Conservation (phyloP, 2,329 filamentous ascomycete species). For the Colletotrichum australisinense region DNA sequence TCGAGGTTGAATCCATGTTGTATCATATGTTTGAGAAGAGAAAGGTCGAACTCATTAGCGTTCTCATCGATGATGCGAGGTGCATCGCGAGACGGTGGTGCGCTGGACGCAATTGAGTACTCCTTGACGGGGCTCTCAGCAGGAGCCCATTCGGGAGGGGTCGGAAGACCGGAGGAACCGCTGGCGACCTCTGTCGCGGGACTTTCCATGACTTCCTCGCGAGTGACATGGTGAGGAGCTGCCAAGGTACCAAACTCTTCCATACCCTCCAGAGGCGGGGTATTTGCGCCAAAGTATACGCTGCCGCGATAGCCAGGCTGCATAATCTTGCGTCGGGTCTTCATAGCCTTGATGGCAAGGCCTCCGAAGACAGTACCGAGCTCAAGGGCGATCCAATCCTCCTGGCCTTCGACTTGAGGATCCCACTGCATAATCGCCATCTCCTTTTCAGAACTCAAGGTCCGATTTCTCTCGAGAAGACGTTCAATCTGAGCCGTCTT, state of each 20-base stretch:
- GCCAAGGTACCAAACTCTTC: slow-evolving; percentile 30
- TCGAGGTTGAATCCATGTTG: slow-evolving; percentile 26
- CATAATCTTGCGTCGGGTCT: slow-evolving; percentile 29
- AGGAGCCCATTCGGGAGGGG: slow-evolving; percentile 47
- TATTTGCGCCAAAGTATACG: slow-evolving; percentile 31
- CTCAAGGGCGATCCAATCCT: slow-evolving; percentile 26
- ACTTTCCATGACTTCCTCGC: slow-evolving; percentile 48
- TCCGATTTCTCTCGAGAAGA: slow-evolving; percentile 50
- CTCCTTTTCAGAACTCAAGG: slow-evolving; percentile 14
- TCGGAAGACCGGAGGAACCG: slow-evolving; percentile 48
- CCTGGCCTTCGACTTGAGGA: slow-evolving; percentile 17
- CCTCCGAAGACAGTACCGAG: slow-evolving; percentile 44
- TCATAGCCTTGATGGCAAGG: slow-evolving; percentile 38
- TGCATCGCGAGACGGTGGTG: neutral
- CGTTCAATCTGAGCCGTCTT: slow-evolving; percentile 46
- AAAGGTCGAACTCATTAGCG: slow-evolving; percentile 21
- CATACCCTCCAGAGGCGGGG: slow-evolving; percentile 22
- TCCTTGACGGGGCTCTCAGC: slow-evolving; percentile 23
- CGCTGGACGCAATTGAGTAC: slow-evolving; percentile 20
- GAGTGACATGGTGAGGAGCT: slow-evolving; percentile 43
- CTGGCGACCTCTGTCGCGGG: slow-evolving; percentile 50
- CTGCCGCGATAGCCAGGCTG: slow-evolving; percentile 31
- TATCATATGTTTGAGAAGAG: slow-evolving; percentile 29
- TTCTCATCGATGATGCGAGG: slow-evolving; percentile 25
- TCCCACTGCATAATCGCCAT: slow-evolving; percentile 24